These are phyloP conservation scores for Melaleuca quinquenervia DNA, from an alignment of 345 rosid genomes.

Conservation along the genomic window DNA sequence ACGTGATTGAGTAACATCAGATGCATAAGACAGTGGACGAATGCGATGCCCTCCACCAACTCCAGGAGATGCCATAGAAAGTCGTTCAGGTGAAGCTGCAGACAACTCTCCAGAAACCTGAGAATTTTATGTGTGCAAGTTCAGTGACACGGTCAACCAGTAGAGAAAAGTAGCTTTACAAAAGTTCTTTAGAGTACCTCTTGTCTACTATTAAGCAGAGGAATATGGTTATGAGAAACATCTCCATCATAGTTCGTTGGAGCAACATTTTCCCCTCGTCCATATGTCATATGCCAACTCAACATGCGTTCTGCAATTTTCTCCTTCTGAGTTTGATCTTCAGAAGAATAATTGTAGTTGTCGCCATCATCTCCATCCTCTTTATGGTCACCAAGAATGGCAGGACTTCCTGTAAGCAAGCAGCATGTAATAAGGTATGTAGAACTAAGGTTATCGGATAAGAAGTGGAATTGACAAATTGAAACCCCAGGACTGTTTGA, in stretches of 20 bases:
- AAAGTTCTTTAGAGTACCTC: slow-evolving; percentile 37
- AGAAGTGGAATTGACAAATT: background rate
- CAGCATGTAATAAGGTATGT: background rate
- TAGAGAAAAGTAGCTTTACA: background rate
- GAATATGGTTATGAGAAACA: slow-evolving; percentile 67
- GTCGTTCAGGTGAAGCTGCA: slow-evolving; percentile 87
- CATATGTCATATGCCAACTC: slow-evolving; percentile 77
- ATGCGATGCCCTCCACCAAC: slow-evolving; percentile 47
- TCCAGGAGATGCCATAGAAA: slow-evolving; percentile 79
- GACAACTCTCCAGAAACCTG: slow-evolving; percentile 95
- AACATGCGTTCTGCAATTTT: slow-evolving; percentile 72
- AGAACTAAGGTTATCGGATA: background rate
- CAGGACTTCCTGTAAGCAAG: slow-evolving; percentile 65
- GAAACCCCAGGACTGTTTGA: background rate
- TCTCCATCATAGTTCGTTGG: slow-evolving; percentile 75
- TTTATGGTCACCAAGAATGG: slow-evolving; percentile 64
- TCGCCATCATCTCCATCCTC: slow-evolving; percentile 58
- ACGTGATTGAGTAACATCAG: slow-evolving; percentile 59
- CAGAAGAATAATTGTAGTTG: slow-evolving; percentile 39
- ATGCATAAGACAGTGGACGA: slow-evolving; percentile 25
- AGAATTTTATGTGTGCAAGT: background rate
- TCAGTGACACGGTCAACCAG: background rate
- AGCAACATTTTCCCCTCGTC: slow-evolving; percentile 56
- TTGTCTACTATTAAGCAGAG: slow-evolving; percentile 71
- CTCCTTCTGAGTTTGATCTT: slow-evolving; percentile 58